Base-by-base conservation (phyloP, 805 yeast genomes). In the Kazachstania viticola region DNA sequence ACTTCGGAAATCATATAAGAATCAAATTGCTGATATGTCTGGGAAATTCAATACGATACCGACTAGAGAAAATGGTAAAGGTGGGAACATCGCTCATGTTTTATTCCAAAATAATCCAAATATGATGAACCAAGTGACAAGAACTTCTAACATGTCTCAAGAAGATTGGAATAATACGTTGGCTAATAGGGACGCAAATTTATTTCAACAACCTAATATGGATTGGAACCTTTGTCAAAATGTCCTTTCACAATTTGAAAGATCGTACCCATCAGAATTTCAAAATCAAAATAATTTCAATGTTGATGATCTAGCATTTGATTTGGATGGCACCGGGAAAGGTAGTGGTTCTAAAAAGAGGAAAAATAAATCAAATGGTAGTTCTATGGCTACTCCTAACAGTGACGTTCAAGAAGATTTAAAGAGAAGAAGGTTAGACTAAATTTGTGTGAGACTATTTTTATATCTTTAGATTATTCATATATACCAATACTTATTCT, bases 1-100 rank as follows among this genome's bases (percentile, higher is more conserved):
- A 58, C 68, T 91, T 34, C 69, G 98, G 46, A 91, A 91, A 58
- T 84, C 96, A 0, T 91, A 91, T 60, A 91, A 91, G 55, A 85
- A 87, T 41, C 97, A 88, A 52, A 79, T 91, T 11, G 65, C 70
- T 24, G 96, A 87, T 44, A 61, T 91, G 18, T 81, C 95, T 0
- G 96, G 87, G 2, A 78, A 76, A 48, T 82, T 75, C 42, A 64
- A 44, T 5, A 48, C 64, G 23, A 73, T 79, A 25, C 80, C 82
- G n/a, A 65, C 56, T 1, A 40, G 54, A 21, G 58, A 54, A 30
- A 54, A 54, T 38, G 58, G 58, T n/a, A 56, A 55, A 36, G 58
- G 58, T 32, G 61, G 61, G 7, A 59, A 56, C 32, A 40, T 56
- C 15, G 42, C 57, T 6, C 49, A 53, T 23, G 45, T 54, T 13